Evolutionary conservation across 176 grass and related monocot species (phyloP), one percentile per base, ranked within the genome.

Genomic region (Chloris gayana): DNA sequence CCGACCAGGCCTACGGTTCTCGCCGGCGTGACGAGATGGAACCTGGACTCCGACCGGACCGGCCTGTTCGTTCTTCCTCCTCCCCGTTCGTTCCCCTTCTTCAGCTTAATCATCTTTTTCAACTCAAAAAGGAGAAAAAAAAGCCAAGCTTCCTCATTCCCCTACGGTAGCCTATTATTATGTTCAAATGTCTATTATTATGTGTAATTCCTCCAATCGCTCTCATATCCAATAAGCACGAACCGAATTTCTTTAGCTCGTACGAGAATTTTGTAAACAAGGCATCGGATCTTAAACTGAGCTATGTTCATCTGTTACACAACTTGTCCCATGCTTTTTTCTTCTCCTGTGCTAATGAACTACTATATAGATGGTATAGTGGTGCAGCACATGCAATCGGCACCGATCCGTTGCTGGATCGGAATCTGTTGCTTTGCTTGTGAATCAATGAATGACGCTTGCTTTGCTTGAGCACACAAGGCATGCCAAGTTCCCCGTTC

Each of bases 191-290:
- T 89, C 70, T 84, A 88, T 88, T 80, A 67, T 42, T 73, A 77
- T 89, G 72, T 89, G 83, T 85, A 78, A 82, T 89, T 85, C 59
- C 73, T 89, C 77, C 83, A 67, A 51, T 72, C 67, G 77, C 78
- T 82, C 78, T 82, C 58, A 89, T 89, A 89, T 89, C 64, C 76
- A 89, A 85, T 85, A 89, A 82, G 73, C 47, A 78, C 73, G 83
- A 76, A 76, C 35, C 30, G 24, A 73, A 73, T 77, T 78, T 82
- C 60, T 64, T 72, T 42, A 77, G 87, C 83, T 82, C 67, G 6
- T 32, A 60, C 33, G 83, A 85, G 73, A 77, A 77, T 85, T 89
- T 82, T 89, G 77, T 85, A 77, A 72, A 58, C 87, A 73, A 49
- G 39, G 78, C 77, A 14, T 69, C 64, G 5, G 25, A 84, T 77